Evolutionary conservation across 495 filamentous ascomycete genomes (phyloP).

Genomic region (Mycothermus thermophilus): DNA sequence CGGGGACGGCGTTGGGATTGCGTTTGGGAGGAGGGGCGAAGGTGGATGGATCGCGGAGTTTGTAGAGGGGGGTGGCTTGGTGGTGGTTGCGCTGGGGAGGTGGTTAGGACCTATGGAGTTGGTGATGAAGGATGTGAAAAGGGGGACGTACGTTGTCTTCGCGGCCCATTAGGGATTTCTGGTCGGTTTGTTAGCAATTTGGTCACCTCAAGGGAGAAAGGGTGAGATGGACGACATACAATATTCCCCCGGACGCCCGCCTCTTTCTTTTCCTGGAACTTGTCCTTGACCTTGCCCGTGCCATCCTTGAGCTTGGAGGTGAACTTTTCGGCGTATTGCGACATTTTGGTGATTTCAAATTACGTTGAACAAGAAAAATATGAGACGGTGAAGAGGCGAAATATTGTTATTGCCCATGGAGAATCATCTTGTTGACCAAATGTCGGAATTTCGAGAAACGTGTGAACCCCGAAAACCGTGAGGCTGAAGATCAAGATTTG

Average conservation of each 20-base stretch:
- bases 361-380: too few species aligned
- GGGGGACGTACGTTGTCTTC: conserved; percentile 17
- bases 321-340: conserved; percentile 23
- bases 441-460: too few species aligned
- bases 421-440: too few species aligned
- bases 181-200: conserved; percentile 2
- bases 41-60: conserved; percentile 65
- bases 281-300: conserved; percentile 7
- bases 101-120: background rate
- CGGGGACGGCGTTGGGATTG: conserved; percentile 4
- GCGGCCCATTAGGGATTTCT: conserved; percentile 31
- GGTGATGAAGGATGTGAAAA: too few species aligned
- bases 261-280: too few species aligned
- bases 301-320: conserved; percentile 33
- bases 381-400: too few species aligned
- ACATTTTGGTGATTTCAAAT: conserved; percentile 5
- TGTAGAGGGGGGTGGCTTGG: conserved; percentile 54
- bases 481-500: too few species aligned
- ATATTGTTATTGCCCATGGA: too few species aligned
- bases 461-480: too few species aligned
- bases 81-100: conserved; percentile 22
- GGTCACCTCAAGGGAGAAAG: background rate
- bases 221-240: conserved; percentile 18
- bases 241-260: too few species aligned
- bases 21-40: conserved; percentile 78